Conservation (phyloP, 2,329 filamentous ascomycete genomes). For the Phoma sp. region DNA sequence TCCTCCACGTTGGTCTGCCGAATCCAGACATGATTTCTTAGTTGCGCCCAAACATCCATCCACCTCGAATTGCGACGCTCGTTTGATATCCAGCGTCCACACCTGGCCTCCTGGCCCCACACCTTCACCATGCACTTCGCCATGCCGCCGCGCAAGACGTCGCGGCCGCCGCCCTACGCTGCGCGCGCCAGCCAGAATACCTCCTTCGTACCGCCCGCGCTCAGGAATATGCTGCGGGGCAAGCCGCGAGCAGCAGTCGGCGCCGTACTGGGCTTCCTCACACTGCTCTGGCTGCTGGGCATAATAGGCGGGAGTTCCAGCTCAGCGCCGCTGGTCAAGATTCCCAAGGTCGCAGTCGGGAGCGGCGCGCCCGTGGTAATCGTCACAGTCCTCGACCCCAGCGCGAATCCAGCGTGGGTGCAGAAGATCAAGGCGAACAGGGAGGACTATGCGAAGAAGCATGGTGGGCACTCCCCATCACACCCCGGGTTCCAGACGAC, state of each 20-base stretch:
- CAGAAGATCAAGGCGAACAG: slow-evolving; percentile 82
- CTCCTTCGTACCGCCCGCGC: slow-evolving; percentile 51
- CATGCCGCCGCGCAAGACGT: slow-evolving; percentile 84
- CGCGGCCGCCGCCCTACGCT: slow-evolving; percentile 75
- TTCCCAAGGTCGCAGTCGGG: slow-evolving; percentile 49
- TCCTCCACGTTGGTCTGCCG: slow-evolving; percentile 1
- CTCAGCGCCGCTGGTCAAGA: slow-evolving; percentile 22
- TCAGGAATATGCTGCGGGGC: slow-evolving; percentile 60
- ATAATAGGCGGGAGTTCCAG: slow-evolving; percentile 34
- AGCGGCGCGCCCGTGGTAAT: slow-evolving; percentile 70
- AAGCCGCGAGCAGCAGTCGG: slow-evolving; percentile 67
- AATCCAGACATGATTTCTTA: slow-evolving; percentile 28
- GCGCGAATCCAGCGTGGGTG: slow-evolving; percentile 71
- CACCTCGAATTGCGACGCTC: slow-evolving; percentile 6
- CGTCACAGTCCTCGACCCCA: slow-evolving; percentile 82
- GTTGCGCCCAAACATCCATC: slow-evolving; percentile 1
- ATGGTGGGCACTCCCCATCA: slow-evolving; percentile 64
- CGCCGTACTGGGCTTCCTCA: slow-evolving; percentile 63
- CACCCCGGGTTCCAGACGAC: background rate
- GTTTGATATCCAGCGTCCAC: background rate
- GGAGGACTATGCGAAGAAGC: slow-evolving; percentile 80
- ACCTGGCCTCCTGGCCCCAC: slow-evolving; percentile 18
- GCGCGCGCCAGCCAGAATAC: slow-evolving; percentile 61
- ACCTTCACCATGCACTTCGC: slow-evolving; percentile 76
- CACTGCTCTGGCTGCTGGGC: slow-evolving; percentile 47